Evolutionary conservation across 148 eudicot species (phyloP).

Genomic region (Cornus controversa): DNA sequence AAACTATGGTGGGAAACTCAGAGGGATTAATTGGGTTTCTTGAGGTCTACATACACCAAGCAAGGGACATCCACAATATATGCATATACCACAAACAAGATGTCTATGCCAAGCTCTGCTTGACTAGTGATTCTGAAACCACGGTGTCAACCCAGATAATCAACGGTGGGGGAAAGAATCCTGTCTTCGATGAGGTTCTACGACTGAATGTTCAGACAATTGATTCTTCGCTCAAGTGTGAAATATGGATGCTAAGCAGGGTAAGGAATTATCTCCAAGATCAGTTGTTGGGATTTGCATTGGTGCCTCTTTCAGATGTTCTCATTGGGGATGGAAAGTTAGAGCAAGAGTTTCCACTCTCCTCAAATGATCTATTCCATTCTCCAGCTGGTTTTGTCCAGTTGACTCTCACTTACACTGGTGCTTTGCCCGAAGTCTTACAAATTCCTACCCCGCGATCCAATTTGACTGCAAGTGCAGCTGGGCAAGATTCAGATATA

Average conservation of each 20-base stretch:
- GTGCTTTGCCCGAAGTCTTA: conserved; percentile 18
- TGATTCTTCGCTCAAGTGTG: conserved; percentile 26
- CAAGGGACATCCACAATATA: conserved; percentile 34
- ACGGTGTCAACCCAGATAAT: conserved; percentile 16
- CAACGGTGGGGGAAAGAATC: conserved; percentile 34
- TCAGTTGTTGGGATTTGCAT: conserved; percentile 24
- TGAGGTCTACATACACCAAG: conserved; percentile 33
- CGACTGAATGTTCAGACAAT: conserved; percentile 13
- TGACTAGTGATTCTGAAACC: conserved; percentile 30
- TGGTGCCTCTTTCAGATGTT: conserved; percentile 24
- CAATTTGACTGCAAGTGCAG: not conserved
- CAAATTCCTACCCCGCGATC: conserved; percentile 1
- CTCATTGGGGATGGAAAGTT: conserved; percentile 22
- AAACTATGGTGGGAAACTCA: not conserved
- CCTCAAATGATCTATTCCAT: conserved; percentile 23
- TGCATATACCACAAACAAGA: conserved; percentile 41
- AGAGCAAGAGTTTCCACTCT: conserved; percentile 18
- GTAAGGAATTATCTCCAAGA: conserved; percentile 27
- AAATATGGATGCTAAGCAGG: conserved; percentile 37
- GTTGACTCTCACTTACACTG: conserved; percentile 20
- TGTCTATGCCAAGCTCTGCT: conserved; percentile 34
- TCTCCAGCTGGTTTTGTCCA: conserved; percentile 24
- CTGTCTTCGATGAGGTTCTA: conserved; percentile 28
- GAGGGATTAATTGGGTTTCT: conserved; percentile 20
- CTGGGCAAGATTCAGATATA: not conserved